phyloP scores from a whole-genome alignment of 2,329 filamentous ascomycete genomes.

The Sarocladiaceae sp. region DNA sequence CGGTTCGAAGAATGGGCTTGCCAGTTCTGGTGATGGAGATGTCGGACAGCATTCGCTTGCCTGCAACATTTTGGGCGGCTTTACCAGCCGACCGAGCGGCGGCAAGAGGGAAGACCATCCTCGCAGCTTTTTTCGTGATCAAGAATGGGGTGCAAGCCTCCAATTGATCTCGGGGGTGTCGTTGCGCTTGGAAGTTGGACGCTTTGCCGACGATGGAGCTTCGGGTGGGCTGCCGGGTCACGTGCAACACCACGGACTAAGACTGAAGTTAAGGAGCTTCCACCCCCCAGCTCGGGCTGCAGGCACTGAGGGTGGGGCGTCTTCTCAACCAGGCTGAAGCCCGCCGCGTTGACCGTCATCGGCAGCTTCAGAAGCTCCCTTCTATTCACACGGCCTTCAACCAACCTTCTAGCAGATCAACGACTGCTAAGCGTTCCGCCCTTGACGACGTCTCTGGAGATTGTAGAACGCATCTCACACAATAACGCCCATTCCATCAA shows the following conservation, averaged over 20 bases:
- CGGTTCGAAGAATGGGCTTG: constrained; percentile 85
- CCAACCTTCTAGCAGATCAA: background rate
- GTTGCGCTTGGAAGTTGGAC: constrained; percentile 14
- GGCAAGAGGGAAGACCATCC: constrained; percentile 54
- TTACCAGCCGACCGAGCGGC: constrained; percentile 50
- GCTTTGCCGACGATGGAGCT: constrained; percentile 20
- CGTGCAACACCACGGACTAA: constrained; percentile 20
- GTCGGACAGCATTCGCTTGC: constrained; percentile 65
- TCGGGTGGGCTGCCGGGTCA: constrained; percentile 15
- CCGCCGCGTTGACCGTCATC: constrained; percentile 11
- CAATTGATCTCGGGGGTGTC: constrained; percentile 19
- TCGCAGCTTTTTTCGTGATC: constrained; percentile 27
- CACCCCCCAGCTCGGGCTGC: background rate
- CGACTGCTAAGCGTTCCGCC: background rate
- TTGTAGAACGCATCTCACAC: background rate
- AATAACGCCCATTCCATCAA: background rate
- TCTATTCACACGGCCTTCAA: background rate
- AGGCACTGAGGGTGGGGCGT: constrained; percentile 4
- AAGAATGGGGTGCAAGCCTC: constrained; percentile 25
- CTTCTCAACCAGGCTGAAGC: constrained; percentile 8
- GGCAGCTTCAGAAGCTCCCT: constrained; percentile 8
- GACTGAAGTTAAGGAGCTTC: background rate
- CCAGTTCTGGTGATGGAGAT: constrained; percentile 91
- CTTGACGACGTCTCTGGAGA: background rate
- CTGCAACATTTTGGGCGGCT: constrained; percentile 41